Conservation (phyloP, 2,329 filamentous ascomycete species). For the Microascus cirrosus region DNA sequence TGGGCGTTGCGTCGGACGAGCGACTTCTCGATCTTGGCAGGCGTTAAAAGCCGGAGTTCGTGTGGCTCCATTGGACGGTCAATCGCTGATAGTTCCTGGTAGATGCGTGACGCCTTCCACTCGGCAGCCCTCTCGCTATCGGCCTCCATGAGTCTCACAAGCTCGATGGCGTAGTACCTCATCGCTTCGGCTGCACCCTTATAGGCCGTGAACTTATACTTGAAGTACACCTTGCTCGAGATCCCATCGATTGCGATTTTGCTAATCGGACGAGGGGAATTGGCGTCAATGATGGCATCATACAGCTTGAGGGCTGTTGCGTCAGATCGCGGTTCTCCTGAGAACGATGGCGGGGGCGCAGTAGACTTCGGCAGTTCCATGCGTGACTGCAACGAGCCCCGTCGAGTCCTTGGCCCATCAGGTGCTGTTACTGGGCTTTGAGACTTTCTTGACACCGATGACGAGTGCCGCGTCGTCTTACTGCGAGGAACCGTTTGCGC, state of each 20-base stretch:
- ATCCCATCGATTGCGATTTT: slow-evolving; percentile 12
- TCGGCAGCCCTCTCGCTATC: not conserved
- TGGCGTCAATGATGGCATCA: not conserved
- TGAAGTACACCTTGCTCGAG: slow-evolving; percentile 19
- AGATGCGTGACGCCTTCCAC: slow-evolving; percentile 1
- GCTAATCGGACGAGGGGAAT: slow-evolving; percentile 9
- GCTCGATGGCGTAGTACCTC: not conserved
- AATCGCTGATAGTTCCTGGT: not conserved
- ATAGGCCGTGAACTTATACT: slow-evolving; percentile 18
- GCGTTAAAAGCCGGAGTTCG: not conserved
- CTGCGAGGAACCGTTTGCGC: not conserved
- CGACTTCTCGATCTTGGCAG: not conserved
- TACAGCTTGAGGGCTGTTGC: not conserved
- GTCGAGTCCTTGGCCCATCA: not conserved
- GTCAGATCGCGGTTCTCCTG: not conserved
- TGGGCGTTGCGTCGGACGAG: not conserved
- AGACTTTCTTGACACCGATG: not conserved
- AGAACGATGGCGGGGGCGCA: not conserved
- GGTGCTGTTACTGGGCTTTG: not conserved
- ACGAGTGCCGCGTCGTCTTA: not conserved
- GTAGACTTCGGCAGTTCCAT: not conserved
- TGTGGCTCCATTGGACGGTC: not conserved
- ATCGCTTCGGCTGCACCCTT: not conserved
- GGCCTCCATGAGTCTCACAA: not conserved
- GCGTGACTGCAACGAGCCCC: not conserved